Base-by-base conservation (phyloP, 108 stramenopile genomes). In the Cyclostephanos invisitatus region DNA sequence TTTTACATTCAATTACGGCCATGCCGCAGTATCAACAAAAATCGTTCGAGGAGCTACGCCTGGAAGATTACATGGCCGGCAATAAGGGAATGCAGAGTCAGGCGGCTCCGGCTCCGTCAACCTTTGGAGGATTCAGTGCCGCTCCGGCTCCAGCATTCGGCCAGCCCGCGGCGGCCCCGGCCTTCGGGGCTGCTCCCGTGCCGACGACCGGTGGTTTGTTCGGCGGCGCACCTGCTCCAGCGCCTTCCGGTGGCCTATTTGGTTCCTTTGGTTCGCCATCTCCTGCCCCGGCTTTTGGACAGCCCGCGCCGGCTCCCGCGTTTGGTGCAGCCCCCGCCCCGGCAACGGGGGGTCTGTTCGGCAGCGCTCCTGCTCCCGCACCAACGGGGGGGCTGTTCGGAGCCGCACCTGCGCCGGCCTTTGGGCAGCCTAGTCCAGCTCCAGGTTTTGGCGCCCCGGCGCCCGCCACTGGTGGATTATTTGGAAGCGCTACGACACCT, bases 1-100 rank as follows among this genome's bases (percentile, higher is more conserved):
- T 74, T 64, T 67, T 96, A 56, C 92, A 93, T 49, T 82, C 92
- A 54, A 96, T 97, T 64, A 84, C 92, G 15, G 91, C 90, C 51
- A 94, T 95, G 94, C 83, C 84, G 24, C 83, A 77, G 56, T 98
- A 96, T 65, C 89, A 87, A 58, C 74, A 77, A 10, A 96, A 97
- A 68, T 84, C 81, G 14, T 92, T 93, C 73, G 96, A 98, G 83
- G 96, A 98, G 77, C 77, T 98, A 22, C 81, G 96, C 5, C 77
- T 91, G 35, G 95, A 98, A 70, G 97, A 98, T 81, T 95, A 94
- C 73, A 42, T 57, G 63, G 81, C 83, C 24, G 95, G 93, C 4
- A 95, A 94, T 65, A 89, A 86, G 62, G 92, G 91, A 50, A 58
- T 65, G 17, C 54, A 64, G 67, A 84, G 80, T 22, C 75, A 73